Conservation (phyloP, 1,284 basidiomycete species). For the Waitea zeae region DNA sequence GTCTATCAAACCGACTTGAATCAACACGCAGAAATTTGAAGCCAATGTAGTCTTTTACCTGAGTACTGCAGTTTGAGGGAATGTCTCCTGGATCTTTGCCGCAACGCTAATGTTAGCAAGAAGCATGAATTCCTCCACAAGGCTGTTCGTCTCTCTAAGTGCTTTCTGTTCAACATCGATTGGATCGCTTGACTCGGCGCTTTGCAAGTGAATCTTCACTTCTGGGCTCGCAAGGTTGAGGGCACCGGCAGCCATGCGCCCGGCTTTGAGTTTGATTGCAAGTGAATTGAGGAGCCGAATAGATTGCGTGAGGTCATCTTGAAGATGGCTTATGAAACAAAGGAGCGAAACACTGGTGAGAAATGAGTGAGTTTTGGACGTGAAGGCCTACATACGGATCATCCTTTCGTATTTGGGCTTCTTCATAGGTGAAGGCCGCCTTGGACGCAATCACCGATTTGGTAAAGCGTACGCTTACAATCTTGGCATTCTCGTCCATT, state of each 20-base stretch:
- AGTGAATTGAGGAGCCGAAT: slow-evolving; percentile 85
- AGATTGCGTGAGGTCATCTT: slow-evolving; percentile 75
- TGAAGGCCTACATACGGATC: slow-evolving; percentile 43
- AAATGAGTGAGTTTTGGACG: slow-evolving; percentile 3
- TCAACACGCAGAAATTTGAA: slow-evolving; percentile 1
- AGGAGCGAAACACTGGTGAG: not conserved
- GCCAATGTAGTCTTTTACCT: slow-evolving; percentile 27
- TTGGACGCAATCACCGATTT: slow-evolving; percentile 97
- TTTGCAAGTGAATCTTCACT: slow-evolving; percentile 92
- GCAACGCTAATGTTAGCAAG: slow-evolving; percentile 95
- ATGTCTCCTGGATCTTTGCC: slow-evolving; percentile 81
- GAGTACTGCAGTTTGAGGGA: slow-evolving; percentile 90
- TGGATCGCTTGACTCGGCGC: slow-evolving; percentile 83
- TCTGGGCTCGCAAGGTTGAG: slow-evolving; percentile 96
- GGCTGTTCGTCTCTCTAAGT: slow-evolving; percentile 82
- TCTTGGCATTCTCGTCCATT: slow-evolving; percentile 72
- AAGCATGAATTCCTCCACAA: slow-evolving; percentile 99
- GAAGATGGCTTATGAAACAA: slow-evolving; percentile 32
- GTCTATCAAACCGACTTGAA: slow-evolving; percentile 41
- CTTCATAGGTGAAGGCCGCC: slow-evolving; percentile 94
- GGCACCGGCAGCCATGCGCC: slow-evolving; percentile 86
- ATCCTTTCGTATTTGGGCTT: slow-evolving; percentile 89
- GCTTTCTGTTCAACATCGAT: slow-evolving; percentile 98
- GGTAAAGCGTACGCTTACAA: slow-evolving; percentile 81
- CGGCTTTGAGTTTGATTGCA: slow-evolving; percentile 74